Base-by-base conservation (phyloP, 78 protist genomes). In the Dictyostelium brefeldianum region DNA sequence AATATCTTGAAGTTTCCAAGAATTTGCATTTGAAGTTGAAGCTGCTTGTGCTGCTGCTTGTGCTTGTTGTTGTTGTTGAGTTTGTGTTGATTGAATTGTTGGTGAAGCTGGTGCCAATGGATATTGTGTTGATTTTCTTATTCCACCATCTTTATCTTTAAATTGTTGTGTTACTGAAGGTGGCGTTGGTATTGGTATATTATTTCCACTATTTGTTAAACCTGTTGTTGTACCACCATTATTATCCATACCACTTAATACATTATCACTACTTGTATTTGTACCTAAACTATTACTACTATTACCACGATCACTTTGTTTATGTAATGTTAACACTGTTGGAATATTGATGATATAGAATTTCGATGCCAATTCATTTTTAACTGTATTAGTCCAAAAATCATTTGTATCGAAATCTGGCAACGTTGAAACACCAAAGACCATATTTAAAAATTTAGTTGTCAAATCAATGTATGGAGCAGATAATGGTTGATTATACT, bases 391-490 rank as follows among this genome's bases (percentile, higher is more conserved):
- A 10, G 77, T 74, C 93, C 93, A 87, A 64, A 87, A 87, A 47
- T 87, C 93, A 14, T 87, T 81, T 0, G 80, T 77, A n/a, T 87
- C 80, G 53, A 51, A 87, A 17, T 70, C 84, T 4, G 93, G 84
- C 0, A 25, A 14, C 4, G 70, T 50, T 8, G 67, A 59, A 27
- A 36, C 43, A 29, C 93, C 93, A 64, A 87, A 87, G 3, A 77
- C 93, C 93, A 87, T 87, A 36, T 87, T 87, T 64, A 87, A 57
- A 29, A 87, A 87, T 53, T 87, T 87, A 74, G 93, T 87, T 11
- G 93, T 87, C 50, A 87, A n/a, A 9, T 87, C 83, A 29, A 77
- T 87, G 64, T 87, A 87, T 0, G 93, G 93, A 15, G 93, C 93
- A 11, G 65, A 22, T 12, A 87, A 10, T 36, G 91, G 95, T 47